Evolutionary conservation across 192 early-diverging fungal species (phyloP).

Genomic region (Radiomyces spectabilis): DNA sequence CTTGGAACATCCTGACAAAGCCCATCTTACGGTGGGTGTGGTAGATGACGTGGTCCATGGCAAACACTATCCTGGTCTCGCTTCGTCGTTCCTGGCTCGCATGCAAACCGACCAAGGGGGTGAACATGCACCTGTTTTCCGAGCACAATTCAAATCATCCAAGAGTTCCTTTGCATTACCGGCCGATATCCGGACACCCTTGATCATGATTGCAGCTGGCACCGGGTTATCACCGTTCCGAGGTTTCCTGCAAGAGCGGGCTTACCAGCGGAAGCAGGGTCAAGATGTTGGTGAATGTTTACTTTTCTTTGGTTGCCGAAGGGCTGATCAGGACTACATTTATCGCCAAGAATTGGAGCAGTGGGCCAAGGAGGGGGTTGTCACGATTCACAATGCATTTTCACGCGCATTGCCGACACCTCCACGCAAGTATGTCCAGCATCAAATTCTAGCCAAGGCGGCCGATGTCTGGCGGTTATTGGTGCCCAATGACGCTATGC

Average conservation of each 20-base stretch:
- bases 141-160: slow-evolving; percentile 20
- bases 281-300: slow-evolving; percentile 49
- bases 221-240: slow-evolving; percentile 93
- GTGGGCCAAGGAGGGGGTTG: slow-evolving; percentile 37
- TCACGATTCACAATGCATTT: slow-evolving; percentile 52
- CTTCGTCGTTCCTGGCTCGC: slow-evolving; percentile 14
- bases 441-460: slow-evolving; percentile 15
- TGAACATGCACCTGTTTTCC: slow-evolving; percentile 1
- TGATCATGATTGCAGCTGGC: slow-evolving; percentile 87
- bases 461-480: slow-evolving; percentile 3
- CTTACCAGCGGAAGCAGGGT: slow-evolving; percentile 19
- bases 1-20: slow-evolving; percentile 21
- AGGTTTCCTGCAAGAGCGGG: slow-evolving; percentile 61
- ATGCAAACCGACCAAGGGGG: slow-evolving; percentile 16
- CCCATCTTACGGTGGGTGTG: slow-evolving; percentile 23
- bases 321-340: slow-evolving; percentile 56
- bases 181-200: slow-evolving; percentile 38
- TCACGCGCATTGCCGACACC: slow-evolving; percentile 41
- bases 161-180: slow-evolving; percentile 57
- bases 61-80: slow-evolving; percentile 19
- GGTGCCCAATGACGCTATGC: background rate
- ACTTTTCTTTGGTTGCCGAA: slow-evolving; percentile 83
- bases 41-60: slow-evolving; percentile 20
- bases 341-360: slow-evolving; percentile 60
- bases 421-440: slow-evolving; percentile 23